phyloP scores from a whole-genome alignment of 2,329 filamentous ascomycete species.

The Fusarium domesticum region DNA sequence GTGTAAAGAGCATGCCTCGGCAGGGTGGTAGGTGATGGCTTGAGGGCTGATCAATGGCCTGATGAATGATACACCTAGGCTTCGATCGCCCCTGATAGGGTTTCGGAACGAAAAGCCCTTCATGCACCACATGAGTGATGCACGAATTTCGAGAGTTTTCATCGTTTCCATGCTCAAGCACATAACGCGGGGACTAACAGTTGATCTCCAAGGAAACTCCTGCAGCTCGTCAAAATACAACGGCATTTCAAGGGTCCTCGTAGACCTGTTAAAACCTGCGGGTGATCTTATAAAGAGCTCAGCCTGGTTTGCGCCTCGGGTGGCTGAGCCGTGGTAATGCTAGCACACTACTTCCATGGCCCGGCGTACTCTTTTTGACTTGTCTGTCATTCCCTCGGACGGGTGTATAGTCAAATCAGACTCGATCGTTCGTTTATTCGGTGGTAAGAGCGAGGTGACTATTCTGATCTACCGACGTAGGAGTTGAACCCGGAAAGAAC shows the following conservation, averaged over 20 bases:
- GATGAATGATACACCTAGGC: background rate
- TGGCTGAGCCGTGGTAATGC: background rate
- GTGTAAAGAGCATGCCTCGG: background rate
- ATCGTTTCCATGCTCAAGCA: background rate
- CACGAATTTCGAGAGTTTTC: too few relatives aligned
- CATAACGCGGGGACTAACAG: background rate
- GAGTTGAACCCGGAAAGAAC: background rate
- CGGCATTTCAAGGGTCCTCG: background rate
- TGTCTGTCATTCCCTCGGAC: background rate
- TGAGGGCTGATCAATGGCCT: background rate
- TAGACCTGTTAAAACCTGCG: background rate
- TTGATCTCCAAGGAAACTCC: background rate
- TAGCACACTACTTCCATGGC: background rate
- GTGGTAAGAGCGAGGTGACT: background rate
- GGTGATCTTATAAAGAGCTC: background rate
- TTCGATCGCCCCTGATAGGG: background rate
- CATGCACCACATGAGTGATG: too few relatives aligned
- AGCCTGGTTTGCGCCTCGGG: background rate
- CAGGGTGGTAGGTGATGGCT: background rate
- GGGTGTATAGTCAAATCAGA: background rate
- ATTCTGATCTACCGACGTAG: background rate
- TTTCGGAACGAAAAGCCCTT: too few relatives aligned
- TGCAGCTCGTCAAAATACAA: background rate
- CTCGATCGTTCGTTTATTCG: background rate
- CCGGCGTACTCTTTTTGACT: background rate